Evolutionary conservation across 345 rosid species (phyloP).

Genomic region (Murraya paniculata): DNA sequence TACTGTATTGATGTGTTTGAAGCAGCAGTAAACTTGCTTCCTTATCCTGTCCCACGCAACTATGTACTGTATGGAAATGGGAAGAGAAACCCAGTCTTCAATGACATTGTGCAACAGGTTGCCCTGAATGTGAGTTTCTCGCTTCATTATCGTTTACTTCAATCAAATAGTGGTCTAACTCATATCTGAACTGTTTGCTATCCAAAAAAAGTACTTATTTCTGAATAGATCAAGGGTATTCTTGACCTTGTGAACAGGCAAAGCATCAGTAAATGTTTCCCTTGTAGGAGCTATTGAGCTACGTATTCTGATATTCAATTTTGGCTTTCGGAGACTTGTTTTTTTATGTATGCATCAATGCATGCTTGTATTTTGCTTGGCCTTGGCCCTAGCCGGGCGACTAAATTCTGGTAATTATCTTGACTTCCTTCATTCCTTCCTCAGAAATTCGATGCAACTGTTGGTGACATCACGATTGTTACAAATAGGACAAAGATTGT

Average conservation of each 20-base stretch:
- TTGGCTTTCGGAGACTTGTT: neutral
- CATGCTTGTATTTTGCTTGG: neutral
- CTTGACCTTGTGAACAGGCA: neutral
- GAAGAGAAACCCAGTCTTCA: conserved; percentile 58
- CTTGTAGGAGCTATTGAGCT: neutral
- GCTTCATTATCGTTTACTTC: neutral
- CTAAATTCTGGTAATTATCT: conserved; percentile 1
- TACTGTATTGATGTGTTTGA: conserved; percentile 90
- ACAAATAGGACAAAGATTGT: conserved; percentile 79
- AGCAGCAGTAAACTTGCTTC: conserved; percentile 77
- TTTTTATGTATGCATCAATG: neutral
- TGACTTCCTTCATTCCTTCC: conserved; percentile 25
- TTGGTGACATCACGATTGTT: conserved; percentile 72
- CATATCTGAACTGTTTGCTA: too few species aligned
- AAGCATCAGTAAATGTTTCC: neutral
- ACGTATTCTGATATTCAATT: neutral
- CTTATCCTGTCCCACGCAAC: conserved; percentile 73
- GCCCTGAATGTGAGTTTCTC: conserved; percentile 58
- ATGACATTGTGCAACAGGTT: conserved; percentile 53
- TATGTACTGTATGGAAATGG: conserved; percentile 70
- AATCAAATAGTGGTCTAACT: neutral
- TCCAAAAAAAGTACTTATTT: neutral
- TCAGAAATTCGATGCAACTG: conserved; percentile 76
- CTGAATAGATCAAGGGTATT: neutral
- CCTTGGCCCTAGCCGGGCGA: neutral